Percentiles rank a stretch among this genome's conserved stretches.
Evolutionary conservation across 768 basidiomycete species (phyloP).

Genomic region (Neoboletus brunneissimus): DNA sequence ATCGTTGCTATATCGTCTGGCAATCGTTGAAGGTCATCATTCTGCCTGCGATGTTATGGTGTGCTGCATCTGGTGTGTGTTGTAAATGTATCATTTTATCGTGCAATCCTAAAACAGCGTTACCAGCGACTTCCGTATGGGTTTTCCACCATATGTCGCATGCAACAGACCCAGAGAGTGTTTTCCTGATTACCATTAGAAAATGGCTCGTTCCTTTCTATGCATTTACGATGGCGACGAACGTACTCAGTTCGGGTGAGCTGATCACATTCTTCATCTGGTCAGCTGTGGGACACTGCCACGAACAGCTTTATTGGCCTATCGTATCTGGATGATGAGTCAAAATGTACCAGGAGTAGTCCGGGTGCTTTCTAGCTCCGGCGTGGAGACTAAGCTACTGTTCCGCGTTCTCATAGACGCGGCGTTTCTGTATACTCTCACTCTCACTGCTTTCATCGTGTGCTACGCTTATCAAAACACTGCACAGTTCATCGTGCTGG

Average conservation of each 20-base stretch:
- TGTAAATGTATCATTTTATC: not conserved
- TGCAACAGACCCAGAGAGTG: not conserved
- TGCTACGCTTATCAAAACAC: conserved; percentile 9
- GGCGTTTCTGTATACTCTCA: conserved; percentile 12
- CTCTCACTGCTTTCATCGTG: conserved; percentile 11
- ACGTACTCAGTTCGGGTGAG: conserved; percentile 22
- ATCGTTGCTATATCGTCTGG: conserved; percentile 26
- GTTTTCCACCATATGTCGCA: conserved; percentile 4
- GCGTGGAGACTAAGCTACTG: conserved; percentile 4
- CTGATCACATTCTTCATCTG: not conserved
- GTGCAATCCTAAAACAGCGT: not conserved
- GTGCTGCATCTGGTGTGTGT: conserved; percentile 17
- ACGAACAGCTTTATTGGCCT: conserved; percentile 11
- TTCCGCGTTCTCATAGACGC: conserved; percentile 20
- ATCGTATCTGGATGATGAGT: conserved; percentile 17
- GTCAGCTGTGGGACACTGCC: not conserved
- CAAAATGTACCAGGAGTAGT: conserved; percentile 5
- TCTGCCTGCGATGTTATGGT: conserved; percentile 18
- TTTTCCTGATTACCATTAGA: not conserved
- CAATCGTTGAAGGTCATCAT: conserved; percentile 10
- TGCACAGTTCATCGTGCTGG: conserved; percentile 14
- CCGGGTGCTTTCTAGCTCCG: conserved; percentile 9
- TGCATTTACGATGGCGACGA: conserved; percentile 20
- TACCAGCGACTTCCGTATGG: conserved; percentile 9
- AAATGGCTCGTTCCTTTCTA: conserved; percentile 18